Percentiles rank a stretch among this genome's conserved stretches.
Conservation (phyloP, 352 stramenopile species). For the Phytophthora megakarya region DNA sequence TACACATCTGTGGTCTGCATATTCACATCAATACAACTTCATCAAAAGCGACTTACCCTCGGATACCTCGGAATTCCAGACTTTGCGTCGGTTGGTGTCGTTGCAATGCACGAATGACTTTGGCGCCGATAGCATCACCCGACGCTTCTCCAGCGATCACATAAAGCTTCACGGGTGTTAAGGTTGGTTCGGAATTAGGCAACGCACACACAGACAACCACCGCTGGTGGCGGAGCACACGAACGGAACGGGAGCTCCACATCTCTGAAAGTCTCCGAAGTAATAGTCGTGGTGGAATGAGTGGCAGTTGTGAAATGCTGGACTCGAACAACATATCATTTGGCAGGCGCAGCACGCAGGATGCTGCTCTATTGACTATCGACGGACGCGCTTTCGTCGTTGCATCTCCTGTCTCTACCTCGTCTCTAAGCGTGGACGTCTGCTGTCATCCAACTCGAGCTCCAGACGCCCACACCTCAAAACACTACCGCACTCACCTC, state of each 20-base stretch:
- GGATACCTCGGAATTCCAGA: conserved; percentile 62
- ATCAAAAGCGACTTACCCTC: conserved; percentile 41
- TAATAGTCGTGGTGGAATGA: conserved; percentile 20
- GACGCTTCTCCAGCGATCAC: conserved; percentile 76
- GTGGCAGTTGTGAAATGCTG: conserved; percentile 12
- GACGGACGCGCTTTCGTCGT: conserved; percentile 16
- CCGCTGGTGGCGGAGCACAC: conserved; percentile 1
- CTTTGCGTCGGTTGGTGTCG: conserved; percentile 16
- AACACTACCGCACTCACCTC: conserved; percentile 22
- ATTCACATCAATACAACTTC: conserved; percentile 4
- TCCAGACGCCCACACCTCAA: conserved; percentile 17
- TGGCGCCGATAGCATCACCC: conserved; percentile 76
- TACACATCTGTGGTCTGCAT: conserved; percentile 54
- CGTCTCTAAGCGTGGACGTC: conserved; percentile 22
- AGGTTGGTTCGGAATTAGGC: no score
- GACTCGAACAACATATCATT: conserved; percentile 24
- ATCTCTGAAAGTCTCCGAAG: conserved; percentile 25
- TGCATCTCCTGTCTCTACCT: conserved; percentile 37
- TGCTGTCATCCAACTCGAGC: conserved; percentile 3
- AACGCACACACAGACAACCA: conserved; percentile 18
- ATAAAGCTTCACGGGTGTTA: conserved; percentile 45
- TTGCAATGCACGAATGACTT: conserved; percentile 62
- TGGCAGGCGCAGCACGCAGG: conserved; percentile 30
- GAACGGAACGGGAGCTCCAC: conserved; percentile 19
- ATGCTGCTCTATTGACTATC: conserved; percentile 43